These are phyloP conservation scores for Catenaria anguillulae DNA, from an alignment of 371 early-diverging fungal species.

Conservation along the genomic window DNA sequence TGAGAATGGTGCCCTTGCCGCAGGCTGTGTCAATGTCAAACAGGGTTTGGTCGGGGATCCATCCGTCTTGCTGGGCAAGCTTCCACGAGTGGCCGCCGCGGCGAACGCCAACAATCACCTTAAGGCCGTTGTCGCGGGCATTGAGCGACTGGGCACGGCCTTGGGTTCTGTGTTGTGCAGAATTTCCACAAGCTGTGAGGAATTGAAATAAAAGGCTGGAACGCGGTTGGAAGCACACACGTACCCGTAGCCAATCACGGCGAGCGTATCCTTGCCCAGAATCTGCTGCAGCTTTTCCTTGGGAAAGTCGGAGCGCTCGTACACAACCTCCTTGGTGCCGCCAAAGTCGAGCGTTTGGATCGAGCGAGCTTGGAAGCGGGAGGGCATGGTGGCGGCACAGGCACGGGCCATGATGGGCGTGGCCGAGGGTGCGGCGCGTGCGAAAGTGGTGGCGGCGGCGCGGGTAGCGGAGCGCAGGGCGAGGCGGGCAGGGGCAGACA, in stretches of 20 bases:
- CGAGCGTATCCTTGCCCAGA: constrained; percentile 85
- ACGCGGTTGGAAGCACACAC: too few species aligned
- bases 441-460: constrained; percentile 17
- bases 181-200: neutral
- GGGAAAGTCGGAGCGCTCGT: constrained; percentile 90
- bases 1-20: constrained; percentile 76
- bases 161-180: constrained; percentile 41
- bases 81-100: constrained; percentile 82
- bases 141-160: constrained; percentile 93
- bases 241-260: constrained; percentile 86
- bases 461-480: constrained; percentile 8
- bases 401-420: constrained; percentile 16
- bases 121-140: constrained; percentile 89
- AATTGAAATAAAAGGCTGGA: neutral
- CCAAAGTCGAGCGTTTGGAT: constrained; percentile 81
- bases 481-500: neutral
- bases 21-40: constrained; percentile 86
- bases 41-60: constrained; percentile 88
- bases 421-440: constrained; percentile 18
- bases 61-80: constrained; percentile 86
- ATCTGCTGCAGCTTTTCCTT: constrained; percentile 73
- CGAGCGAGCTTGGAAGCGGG: neutral
- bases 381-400: constrained; percentile 10
- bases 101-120: constrained; percentile 89
- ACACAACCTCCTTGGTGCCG: constrained; percentile 79